Evolutionary conservation across 208 protist species (phyloP).

Genomic region (Trichomonas tenax): DNA sequence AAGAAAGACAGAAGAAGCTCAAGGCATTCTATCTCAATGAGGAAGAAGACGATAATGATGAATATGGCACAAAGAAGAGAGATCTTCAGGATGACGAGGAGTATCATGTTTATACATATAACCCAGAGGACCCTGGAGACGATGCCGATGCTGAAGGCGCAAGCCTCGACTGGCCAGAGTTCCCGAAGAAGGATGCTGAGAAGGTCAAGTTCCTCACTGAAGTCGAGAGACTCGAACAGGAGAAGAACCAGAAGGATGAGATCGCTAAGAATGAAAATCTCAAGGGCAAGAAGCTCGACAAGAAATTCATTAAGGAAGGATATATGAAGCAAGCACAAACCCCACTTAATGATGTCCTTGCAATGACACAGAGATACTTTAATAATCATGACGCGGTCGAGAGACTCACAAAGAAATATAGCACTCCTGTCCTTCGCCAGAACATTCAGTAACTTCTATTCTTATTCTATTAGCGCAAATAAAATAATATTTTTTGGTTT

Average conservation of each 20-base stretch:
- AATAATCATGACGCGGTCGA: neutral
- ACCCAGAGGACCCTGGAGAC: neutral
- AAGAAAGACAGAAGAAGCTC: neutral
- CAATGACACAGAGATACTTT: neutral
- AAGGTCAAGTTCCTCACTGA: neutral
- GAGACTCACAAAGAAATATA: neutral
- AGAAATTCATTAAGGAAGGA: neutral
- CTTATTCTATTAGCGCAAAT: neutral
- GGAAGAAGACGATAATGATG: neutral
- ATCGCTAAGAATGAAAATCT: neutral
- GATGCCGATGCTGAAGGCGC: neutral
- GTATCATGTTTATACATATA: neutral
- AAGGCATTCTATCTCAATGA: neutral
- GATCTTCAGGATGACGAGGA: neutral
- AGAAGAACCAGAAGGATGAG: neutral
- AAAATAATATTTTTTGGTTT: neutral
- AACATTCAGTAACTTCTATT: neutral
- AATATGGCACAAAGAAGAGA: neutral
- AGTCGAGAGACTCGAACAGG: neutral
- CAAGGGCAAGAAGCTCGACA: neutral
- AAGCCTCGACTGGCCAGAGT: neutral
- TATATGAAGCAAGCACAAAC: neutral
- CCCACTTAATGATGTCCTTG: neutral
- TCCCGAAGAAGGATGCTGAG: neutral
- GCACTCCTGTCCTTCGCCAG: neutral